Conservation (phyloP, 257 asterid species). For the Solanum pennellii region DNA sequence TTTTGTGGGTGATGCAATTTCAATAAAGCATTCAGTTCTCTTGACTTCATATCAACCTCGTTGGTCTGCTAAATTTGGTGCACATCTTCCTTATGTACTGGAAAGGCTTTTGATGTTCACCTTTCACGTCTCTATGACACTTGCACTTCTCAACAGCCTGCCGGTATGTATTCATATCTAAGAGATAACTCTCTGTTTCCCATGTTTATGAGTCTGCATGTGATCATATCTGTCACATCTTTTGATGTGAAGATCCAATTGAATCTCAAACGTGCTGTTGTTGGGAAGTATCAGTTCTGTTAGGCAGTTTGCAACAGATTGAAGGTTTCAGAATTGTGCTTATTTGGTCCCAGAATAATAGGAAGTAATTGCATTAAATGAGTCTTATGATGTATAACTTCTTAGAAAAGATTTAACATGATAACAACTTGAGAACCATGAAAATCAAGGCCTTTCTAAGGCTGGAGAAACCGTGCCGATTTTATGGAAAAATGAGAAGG, state of each 20-base stretch:
- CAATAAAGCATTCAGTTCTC: constrained; percentile 47
- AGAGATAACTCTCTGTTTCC: neutral
- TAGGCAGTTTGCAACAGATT: neutral
- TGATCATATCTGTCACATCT: neutral
- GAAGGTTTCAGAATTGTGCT: neutral
- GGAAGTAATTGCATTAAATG: neutral
- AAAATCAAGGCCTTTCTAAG: neutral
- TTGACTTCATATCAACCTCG: constrained; percentile 80
- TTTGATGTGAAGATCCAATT: neutral
- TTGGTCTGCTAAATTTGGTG: constrained; percentile 31
- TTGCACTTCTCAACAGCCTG: constrained; percentile 77
- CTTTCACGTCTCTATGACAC: constrained; percentile 66
- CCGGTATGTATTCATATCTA: constrained; percentile 44
- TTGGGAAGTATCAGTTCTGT: neutral
- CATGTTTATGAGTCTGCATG: neutral
- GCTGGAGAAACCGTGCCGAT: neutral
- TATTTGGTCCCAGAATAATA: neutral
- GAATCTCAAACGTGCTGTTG: neutral
- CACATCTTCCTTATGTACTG: constrained; percentile 44
- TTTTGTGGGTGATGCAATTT: constrained; percentile 53
- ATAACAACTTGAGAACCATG: neutral
- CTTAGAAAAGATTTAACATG: neutral
- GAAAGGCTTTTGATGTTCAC: constrained; percentile 53
- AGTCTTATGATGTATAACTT: neutral
- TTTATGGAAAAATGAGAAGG: neutral